Percentiles rank a stretch among this genome's conserved stretches.
Conservation (phyloP, 2,329 filamentous ascomycete genomes). For the Samsoniella hepiali region DNA sequence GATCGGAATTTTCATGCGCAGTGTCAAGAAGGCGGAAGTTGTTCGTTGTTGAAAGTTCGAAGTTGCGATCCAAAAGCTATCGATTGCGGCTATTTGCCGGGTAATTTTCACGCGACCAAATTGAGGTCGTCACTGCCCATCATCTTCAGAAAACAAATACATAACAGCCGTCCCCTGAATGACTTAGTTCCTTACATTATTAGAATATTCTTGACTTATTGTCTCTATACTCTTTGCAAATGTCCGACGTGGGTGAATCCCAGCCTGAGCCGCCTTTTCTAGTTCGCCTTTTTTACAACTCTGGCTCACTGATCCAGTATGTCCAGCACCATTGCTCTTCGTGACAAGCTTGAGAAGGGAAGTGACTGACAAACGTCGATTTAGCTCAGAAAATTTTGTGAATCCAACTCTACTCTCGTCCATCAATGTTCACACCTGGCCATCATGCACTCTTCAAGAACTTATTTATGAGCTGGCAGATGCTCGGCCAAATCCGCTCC, state of each 20-base stretch:
- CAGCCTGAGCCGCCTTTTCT: constrained; percentile 76
- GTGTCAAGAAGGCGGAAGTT: background rate
- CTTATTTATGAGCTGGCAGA: constrained; percentile 73
- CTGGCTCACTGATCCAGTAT: constrained; percentile 68
- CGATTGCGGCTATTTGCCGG: constrained; percentile 30
- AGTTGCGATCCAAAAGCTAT: constrained; percentile 21
- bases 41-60: background rate
- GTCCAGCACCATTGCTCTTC: constrained; percentile 14
- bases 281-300: constrained; percentile 75
- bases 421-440: constrained; percentile 73
- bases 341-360: background rate
- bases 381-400: constrained; percentile 5
- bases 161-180: background rate
- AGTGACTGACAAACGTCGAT: background rate
- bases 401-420: background rate
- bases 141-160: background rate
- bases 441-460: constrained; percentile 74
- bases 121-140: constrained; percentile 11
- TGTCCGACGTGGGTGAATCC: constrained; percentile 49
- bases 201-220: background rate
- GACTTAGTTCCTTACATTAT: background rate
- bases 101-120: constrained; percentile 23
- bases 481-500: constrained; percentile 63
- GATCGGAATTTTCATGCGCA: background rate
- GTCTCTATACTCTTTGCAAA: constrained; percentile 22